Base-by-base conservation (phyloP, 768 basidiomycete species). In the Butyriboletus loyo region DNA sequence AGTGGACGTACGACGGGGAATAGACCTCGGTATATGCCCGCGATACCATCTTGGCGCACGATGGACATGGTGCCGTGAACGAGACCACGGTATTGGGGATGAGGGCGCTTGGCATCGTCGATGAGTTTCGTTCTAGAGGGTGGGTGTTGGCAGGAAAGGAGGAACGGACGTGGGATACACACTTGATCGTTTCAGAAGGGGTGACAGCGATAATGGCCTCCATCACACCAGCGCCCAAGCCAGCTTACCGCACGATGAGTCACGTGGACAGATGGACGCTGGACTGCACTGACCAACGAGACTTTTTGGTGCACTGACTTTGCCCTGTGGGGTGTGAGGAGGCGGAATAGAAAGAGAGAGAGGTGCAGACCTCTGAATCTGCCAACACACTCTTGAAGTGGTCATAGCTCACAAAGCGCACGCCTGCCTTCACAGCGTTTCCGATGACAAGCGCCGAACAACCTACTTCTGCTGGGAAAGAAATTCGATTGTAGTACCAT, bases 161-260 rank as follows among this genome's bases (percentile, higher is more conserved):
- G 15, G 9, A 7, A 17, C 7, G 21, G 17, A 11, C 6, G 27
- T 10, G 4, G 4, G 2, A 36, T 2, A 71, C 89, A 37, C 43
- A 95, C 96, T 99, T 99, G 77, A 98, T 97, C 0, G 96, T 98
- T 69, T 99, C 96, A 13, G 92, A 94, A 3, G 96, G 96, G 0
- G 96, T 98, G 4, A 99, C 96, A 2, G 96, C 96, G 50, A 98
- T 83, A 21, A 98, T 67, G 1, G 96, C 92, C 69, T 98, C 96
- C 63, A 77, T 87, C 84, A 93, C 83, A 4, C 96, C 96, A 2
- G 96, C 96, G 28, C 87, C 87, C 11, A 91, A 73, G 28, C 89
- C 89, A 53, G 89, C 89, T 84, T 61, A 31, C 19, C 8, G 45
- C 46, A 15, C 7, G 6, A 43, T 62, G 36, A 63, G 63, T 24